phyloP scores from a whole-genome alignment of 306 rosid genomes.

The Cercis canadensis region DNA sequence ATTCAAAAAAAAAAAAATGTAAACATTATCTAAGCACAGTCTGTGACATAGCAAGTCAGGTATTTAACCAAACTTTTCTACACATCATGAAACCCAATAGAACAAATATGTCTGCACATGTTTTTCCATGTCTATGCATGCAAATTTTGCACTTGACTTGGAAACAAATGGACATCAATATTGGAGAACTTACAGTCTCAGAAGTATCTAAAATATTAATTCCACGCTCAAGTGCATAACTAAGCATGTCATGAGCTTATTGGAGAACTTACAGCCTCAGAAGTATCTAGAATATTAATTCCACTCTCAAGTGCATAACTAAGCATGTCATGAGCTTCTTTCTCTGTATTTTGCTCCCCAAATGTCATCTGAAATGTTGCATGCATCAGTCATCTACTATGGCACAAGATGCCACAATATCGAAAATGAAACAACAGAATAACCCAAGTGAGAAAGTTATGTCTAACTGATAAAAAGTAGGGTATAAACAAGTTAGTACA shows the following conservation, averaged over 20 bases:
- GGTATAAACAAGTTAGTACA: not conserved
- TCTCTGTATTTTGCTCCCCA: constrained; percentile 87
- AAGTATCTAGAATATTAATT: constrained; percentile 74
- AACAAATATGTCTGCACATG: not conserved
- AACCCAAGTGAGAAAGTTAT: not conserved
- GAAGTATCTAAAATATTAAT: constrained; percentile 81
- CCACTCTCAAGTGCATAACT: constrained; percentile 73
- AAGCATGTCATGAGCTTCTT: constrained; percentile 65
- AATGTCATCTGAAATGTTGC: constrained; percentile 76
- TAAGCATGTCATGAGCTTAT: constrained; percentile 68
- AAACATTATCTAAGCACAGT: constrained; percentile 7
- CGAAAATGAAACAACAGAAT: not conserved
- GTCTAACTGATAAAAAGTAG: not conserved
- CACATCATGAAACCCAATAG: not conserved
- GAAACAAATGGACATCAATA: constrained; percentile 33
- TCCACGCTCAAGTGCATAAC: constrained; percentile 72
- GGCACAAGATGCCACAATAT: not conserved
- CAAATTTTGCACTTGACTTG: not conserved
- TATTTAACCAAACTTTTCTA: not conserved
- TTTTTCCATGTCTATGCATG: not conserved
- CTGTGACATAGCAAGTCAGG: not conserved
- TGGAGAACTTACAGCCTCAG: constrained; percentile 70
- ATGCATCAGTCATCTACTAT: constrained; percentile 12
- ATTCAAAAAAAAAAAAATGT: not conserved
- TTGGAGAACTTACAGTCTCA: constrained; percentile 64